These are phyloP conservation scores for Choanephora cucurbitarum DNA, from an alignment of 371 early-diverging fungal genomes.

Conservation along the genomic window DNA sequence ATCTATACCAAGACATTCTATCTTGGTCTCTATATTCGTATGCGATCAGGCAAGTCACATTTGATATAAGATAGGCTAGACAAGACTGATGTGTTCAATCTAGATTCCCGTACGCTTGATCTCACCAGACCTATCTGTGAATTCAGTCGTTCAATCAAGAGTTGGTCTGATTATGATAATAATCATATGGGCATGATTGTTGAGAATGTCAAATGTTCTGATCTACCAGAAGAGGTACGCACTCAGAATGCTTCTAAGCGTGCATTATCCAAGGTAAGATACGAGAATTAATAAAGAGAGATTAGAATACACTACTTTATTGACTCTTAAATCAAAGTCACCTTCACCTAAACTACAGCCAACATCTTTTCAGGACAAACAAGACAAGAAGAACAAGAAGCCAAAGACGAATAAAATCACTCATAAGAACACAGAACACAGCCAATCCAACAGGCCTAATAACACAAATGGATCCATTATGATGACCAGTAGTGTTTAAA, in stretches of 20 bases:
- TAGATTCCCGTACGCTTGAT: slow-evolving; percentile 57
- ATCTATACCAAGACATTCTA: slow-evolving; percentile 81
- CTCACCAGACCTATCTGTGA: slow-evolving; percentile 74
- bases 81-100: too few species aligned
- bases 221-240: slow-evolving; percentile 10
- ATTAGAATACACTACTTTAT: neutral
- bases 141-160: slow-evolving; percentile 69
- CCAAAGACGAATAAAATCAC: neutral
- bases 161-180: slow-evolving; percentile 71
- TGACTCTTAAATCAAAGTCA: neutral
- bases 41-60: slow-evolving; percentile 42
- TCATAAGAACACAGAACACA: neutral
- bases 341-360: slow-evolving; percentile 10
- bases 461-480: too few species aligned
- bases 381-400: neutral
- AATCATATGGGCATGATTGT: slow-evolving; percentile 60
- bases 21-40: slow-evolving; percentile 72
- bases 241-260: slow-evolving; percentile 1
- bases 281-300: neutral
- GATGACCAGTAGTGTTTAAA: too few species aligned
- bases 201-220: slow-evolving; percentile 6
- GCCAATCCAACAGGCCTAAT: neutral
- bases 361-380: neutral
- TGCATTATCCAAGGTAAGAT: slow-evolving; percentile 12
- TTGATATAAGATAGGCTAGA: too few species aligned